Evolutionary conservation across 768 basidiomycete genomes (phyloP).

Genomic region (Termitomyces sp.): DNA sequence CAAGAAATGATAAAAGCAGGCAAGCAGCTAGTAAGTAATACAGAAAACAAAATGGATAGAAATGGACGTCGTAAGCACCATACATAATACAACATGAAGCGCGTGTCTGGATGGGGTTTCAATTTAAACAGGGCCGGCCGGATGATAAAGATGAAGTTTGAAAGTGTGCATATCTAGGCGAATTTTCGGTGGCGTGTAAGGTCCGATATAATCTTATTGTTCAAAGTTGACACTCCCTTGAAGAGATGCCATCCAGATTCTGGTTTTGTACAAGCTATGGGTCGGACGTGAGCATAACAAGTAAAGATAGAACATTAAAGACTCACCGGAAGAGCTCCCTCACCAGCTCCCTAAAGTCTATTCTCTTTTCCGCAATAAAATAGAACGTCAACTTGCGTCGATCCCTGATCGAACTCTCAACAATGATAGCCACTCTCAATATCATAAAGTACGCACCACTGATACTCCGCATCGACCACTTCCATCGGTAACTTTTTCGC

Average conservation of each 20-base stretch:
- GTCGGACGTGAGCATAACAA: background rate
- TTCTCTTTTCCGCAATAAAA: conserved; percentile 92
- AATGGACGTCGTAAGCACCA: conserved; percentile 5
- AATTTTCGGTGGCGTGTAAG: conserved; percentile 3
- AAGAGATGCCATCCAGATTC: conserved; percentile 93
- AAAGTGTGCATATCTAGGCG: conserved; percentile 11
- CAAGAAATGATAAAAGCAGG: conserved; percentile 6
- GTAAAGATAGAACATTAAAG: background rate
- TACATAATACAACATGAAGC: conserved; percentile 8
- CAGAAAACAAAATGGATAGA: conserved; percentile 4
- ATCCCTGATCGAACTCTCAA: conserved; percentile 55
- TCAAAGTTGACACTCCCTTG: conserved; percentile 46
- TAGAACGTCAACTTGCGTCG: conserved; percentile 98
- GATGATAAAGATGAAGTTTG: conserved; percentile 6
- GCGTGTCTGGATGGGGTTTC: background rate
- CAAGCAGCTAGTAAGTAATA: conserved; percentile 2
- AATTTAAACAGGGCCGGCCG: conserved; percentile 15
- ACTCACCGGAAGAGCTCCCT: conserved; percentile 87
- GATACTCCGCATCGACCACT: conserved; percentile 97
- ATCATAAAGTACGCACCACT: conserved; percentile 62
- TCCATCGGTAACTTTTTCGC: conserved; percentile 98
- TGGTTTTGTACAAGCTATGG: conserved; percentile 83
- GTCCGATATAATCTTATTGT: conserved; percentile 20
- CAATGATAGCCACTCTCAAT: background rate
- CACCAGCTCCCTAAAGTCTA: conserved; percentile 95